A percentile compares a stretch with the other conserved stretches of the same genome.
These are phyloP conservation scores for Datura wrightii DNA, from an alignment of 257 asterid species.

Conservation along the genomic window DNA sequence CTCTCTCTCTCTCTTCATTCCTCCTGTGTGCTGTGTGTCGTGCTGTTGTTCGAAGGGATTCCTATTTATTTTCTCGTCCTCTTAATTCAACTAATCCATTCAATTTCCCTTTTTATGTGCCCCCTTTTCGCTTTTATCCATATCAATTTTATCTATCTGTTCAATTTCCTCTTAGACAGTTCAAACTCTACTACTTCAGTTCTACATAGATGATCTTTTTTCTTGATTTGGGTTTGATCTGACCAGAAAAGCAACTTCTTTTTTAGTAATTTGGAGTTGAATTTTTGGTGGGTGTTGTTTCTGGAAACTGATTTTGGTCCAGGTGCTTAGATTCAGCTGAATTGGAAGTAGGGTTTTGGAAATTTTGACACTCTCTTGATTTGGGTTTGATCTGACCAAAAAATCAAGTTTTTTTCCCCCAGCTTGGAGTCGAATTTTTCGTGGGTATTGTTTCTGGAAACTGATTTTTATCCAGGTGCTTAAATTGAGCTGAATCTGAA, in stretches of 20 bases:
- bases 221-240: slow-evolving; percentile 36
- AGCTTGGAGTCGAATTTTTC: neutral
- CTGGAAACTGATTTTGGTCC: neutral
- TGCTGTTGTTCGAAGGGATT: neutral
- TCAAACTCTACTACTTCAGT: slow-evolving; percentile 36
- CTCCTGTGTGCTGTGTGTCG: neutral
- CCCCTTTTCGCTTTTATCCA: slow-evolving; percentile 30
- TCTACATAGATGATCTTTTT: neutral
- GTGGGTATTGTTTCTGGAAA: neutral
- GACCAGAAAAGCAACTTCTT: neutral
- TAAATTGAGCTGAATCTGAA: slow-evolving; percentile 12
- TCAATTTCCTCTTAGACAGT: neutral
- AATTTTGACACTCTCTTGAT: neutral
- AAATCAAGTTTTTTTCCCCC: neutral
- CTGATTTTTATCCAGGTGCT: neutral
- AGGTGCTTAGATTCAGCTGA: neutral
- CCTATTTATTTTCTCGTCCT: slow-evolving; percentile 36
- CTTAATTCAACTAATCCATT: slow-evolving; percentile 24
- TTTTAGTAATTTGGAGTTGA: neutral
- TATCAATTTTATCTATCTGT: neutral
- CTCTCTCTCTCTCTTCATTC: neutral
- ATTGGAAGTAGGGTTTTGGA: neutral
- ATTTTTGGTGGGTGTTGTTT: neutral
- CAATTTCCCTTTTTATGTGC: slow-evolving; percentile 3
- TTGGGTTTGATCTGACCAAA: neutral